Evolutionary conservation across 495 filamentous ascomycete genomes (phyloP).

Genomic region (Cercophora samala): DNA sequence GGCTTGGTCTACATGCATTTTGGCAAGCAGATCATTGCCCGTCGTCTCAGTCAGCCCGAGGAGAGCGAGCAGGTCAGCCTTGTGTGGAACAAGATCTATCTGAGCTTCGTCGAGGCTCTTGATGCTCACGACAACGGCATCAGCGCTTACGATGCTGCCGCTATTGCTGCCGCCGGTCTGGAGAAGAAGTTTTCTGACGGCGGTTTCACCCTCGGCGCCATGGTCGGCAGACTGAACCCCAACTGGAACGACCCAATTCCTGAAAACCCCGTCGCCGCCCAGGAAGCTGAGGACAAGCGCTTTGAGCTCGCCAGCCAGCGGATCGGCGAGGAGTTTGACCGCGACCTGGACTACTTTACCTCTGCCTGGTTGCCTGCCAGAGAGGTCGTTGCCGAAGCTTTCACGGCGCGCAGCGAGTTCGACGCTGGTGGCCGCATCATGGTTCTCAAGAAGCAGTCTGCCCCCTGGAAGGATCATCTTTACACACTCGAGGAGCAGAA

Average conservation of each 20-base stretch:
- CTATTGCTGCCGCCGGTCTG: conserved; percentile 59
- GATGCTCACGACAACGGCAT: conserved; percentile 98
- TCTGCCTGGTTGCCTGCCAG: conserved; percentile 85
- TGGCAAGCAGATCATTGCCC: conserved; percentile 73
- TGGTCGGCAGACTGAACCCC: conserved; percentile 81
- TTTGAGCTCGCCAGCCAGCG: conserved; percentile 73
- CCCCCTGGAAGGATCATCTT: conserved; percentile 95
- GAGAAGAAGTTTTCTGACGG: conserved; percentile 77
- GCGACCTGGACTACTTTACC: conserved; percentile 69
- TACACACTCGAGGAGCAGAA: conserved; percentile 74
- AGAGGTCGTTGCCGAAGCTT: conserved; percentile 68
- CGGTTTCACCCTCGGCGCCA: conserved; percentile 75
- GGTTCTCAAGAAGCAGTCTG: conserved; percentile 66
- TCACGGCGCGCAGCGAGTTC: conserved; percentile 57
- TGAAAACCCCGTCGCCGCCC: conserved; percentile 53
- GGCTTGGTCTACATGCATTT: conserved; percentile 96
- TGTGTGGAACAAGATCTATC: conserved; percentile 86
- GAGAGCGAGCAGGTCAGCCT: conserved; percentile 65
- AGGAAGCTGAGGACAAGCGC: conserved; percentile 72
- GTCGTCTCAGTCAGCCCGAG: conserved; percentile 49
- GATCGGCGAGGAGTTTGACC: conserved; percentile 80
- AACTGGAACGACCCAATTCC: conserved; percentile 56
- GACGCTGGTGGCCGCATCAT: conserved; percentile 76
- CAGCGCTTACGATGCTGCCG: conserved; percentile 66
- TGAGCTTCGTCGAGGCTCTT: conserved; percentile 88